phyloP scores from a whole-genome alignment of 768 basidiomycete species.

The Phanerochaete sordida region DNA sequence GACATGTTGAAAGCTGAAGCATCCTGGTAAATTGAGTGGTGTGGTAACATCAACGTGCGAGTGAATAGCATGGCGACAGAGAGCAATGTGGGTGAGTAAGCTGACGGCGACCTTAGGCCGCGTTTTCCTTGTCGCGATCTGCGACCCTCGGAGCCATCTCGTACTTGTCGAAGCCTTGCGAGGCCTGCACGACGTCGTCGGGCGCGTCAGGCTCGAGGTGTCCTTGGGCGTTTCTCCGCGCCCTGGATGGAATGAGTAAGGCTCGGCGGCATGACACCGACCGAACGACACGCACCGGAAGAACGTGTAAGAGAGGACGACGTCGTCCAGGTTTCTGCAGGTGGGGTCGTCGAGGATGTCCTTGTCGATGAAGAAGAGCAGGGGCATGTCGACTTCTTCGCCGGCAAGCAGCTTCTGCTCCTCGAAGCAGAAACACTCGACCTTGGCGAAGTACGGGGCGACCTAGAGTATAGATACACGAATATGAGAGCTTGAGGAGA shows the following conservation, averaged over 20 bases:
- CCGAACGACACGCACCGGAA: slow-evolving; percentile 66
- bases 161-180: slow-evolving; percentile 70
- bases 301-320: slow-evolving; percentile 96
- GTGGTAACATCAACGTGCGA: not conserved
- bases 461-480: slow-evolving; percentile 48
- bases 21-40: not conserved
- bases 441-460: slow-evolving; percentile 98
- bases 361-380: slow-evolving; percentile 98
- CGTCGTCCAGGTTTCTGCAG: slow-evolving; percentile 82
- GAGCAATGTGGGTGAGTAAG: not conserved
- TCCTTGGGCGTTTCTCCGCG: slow-evolving; percentile 79
- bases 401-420: slow-evolving; percentile 93
- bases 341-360: slow-evolving; percentile 92
- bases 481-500: not conserved
- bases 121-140: slow-evolving; percentile 16
- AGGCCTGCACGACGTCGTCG: slow-evolving; percentile 73
- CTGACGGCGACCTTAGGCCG: not conserved
- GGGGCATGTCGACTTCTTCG: slow-evolving; percentile 97
- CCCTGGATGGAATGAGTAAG: slow-evolving; percentile 41
- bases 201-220: slow-evolving; percentile 89
- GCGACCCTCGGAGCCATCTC: slow-evolving; percentile 41
- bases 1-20: not conserved
- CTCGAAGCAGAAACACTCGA: slow-evolving; percentile 99
- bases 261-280: not conserved
- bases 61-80: not conserved